These are phyloP conservation scores for Pisolithus sp. DNA, from an alignment of 768 basidiomycete genomes.

Conservation along the genomic window DNA sequence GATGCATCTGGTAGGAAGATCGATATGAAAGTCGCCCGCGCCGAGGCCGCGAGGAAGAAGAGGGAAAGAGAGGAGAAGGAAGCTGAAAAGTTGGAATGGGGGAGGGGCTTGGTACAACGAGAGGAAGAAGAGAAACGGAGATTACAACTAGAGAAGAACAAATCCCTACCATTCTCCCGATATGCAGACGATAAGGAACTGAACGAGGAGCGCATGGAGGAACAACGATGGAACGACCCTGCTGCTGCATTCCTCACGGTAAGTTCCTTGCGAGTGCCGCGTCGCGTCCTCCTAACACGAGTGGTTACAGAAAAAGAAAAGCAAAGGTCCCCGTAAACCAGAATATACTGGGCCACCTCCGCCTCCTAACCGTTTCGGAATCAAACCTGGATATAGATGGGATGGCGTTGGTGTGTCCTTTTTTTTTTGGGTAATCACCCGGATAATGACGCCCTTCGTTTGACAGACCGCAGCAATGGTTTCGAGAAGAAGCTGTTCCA, in stretches of 20 bases:
- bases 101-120: conserved; percentile 88
- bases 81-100: conserved; percentile 95
- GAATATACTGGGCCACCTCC: conserved; percentile 84
- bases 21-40: conserved; percentile 77
- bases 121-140: conserved; percentile 68
- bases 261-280: conserved; percentile 17
- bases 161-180: conserved; percentile 62
- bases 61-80: conserved; percentile 81
- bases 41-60: conserved; percentile 77
- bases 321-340: conserved; percentile 74
- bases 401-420: conserved; percentile 83
- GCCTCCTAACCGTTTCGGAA: conserved; percentile 92
- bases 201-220: conserved; percentile 77
- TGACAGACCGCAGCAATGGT: conserved; percentile 80
- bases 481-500: conserved; percentile 94
- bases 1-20: conserved; percentile 85
- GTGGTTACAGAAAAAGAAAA: conserved; percentile 55
- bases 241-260: conserved; percentile 92
- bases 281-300: conserved; percentile 1
- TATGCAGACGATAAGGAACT: conserved; percentile 77
- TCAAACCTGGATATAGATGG: conserved; percentile 95
- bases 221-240: conserved; percentile 95
- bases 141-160: conserved; percentile 63
- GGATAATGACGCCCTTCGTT: conserved; percentile 2
- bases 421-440: background rate